A percentile compares a stretch with the other conserved stretches of the same genome.
phyloP scores from a whole-genome alignment of 768 basidiomycete genomes.

The Hygrocybe punicea region DNA sequence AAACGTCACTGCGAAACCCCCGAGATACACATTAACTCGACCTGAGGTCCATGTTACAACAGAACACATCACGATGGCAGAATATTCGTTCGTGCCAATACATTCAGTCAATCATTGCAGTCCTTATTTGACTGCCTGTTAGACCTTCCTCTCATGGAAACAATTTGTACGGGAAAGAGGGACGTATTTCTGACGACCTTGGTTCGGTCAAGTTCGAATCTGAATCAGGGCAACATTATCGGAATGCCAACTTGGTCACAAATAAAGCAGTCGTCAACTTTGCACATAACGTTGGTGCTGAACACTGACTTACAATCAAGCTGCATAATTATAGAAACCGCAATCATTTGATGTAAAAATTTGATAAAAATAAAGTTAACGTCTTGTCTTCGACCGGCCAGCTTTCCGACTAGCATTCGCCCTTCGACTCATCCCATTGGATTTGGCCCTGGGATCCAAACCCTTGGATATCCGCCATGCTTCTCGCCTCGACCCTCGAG shows the following conservation, averaged over 20 bases:
- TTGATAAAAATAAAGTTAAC: constrained; percentile 37
- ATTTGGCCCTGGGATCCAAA: constrained; percentile 47
- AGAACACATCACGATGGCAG: constrained; percentile 58
- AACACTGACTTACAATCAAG: no score
- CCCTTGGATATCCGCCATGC: constrained; percentile 84
- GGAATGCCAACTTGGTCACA: constrained; percentile 15
- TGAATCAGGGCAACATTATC: constrained; percentile 24
- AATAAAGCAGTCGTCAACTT: no score
- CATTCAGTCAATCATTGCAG: background rate
- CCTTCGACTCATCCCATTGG: constrained; percentile 63
- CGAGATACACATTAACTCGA: constrained; percentile 34
- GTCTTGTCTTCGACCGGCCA: constrained; percentile 67
- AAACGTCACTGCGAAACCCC: constrained; percentile 24
- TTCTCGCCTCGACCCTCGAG: constrained; percentile 71
- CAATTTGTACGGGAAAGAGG: constrained; percentile 19
- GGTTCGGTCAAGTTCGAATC: constrained; percentile 14
- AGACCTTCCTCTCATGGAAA: constrained; percentile 16
- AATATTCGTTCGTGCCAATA: constrained; percentile 43
- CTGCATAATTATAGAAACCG: no score
- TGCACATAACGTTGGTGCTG: no score
- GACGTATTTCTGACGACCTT: constrained; percentile 13
- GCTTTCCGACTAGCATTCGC: constrained; percentile 63
- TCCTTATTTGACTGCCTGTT: background rate
- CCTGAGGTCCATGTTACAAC: constrained; percentile 57
- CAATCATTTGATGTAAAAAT: background rate